Conservation (phyloP, 306 rosid genomes). For the Cucurbita pepo region DNA sequence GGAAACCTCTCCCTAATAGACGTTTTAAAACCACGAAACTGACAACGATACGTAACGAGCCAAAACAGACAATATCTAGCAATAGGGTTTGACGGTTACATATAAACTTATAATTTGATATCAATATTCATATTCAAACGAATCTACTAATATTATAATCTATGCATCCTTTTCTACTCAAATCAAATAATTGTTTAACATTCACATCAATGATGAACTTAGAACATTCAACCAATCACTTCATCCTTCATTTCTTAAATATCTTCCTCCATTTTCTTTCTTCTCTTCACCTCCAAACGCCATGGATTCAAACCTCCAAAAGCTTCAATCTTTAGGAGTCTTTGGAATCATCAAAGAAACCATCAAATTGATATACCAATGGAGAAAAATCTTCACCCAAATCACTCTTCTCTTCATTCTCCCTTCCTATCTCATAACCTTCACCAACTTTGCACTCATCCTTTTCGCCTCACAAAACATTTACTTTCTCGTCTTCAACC, state of each 20-base stretch:
- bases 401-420: constrained; percentile 17
- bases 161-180: not conserved
- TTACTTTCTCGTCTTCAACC: constrained; percentile 2
- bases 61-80: too few species aligned
- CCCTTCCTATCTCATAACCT: constrained; percentile 12
- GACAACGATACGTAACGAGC: too few species aligned
- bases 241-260: not conserved
- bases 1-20: too few species aligned
- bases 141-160: too few species aligned
- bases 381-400: constrained; percentile 2
- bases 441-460: constrained; percentile 4
- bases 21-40: too few species aligned
- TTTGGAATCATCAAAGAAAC: not conserved
- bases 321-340: not conserved
- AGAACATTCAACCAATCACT: not conserved
- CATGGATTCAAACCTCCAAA: not conserved
- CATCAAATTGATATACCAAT: constrained; percentile 5
- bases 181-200: not conserved
- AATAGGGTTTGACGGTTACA: too few species aligned
- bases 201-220: too few species aligned
- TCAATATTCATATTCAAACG: too few species aligned
- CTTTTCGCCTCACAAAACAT: not conserved
- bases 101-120: too few species aligned
- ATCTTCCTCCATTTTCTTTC: not conserved
- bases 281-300: not conserved